Evolutionary conservation across 768 basidiomycete species (phyloP).

Genomic region (Pleurotus sapidus): DNA sequence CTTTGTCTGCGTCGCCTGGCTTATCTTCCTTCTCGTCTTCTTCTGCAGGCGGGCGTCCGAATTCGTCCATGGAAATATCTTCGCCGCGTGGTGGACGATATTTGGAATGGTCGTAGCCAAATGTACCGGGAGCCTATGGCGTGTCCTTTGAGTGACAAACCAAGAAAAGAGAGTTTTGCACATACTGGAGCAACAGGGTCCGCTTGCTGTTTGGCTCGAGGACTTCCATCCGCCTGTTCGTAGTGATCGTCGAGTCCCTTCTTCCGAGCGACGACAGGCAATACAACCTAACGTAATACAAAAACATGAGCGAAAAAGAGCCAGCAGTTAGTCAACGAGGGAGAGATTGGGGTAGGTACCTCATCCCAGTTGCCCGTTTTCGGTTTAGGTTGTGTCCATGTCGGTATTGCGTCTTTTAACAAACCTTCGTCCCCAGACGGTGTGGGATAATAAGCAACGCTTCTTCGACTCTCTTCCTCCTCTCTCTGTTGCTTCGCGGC

Average conservation of each 20-base stretch:
- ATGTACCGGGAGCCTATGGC: constrained; percentile 75
- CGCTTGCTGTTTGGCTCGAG: constrained; percentile 45
- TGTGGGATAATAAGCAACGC: constrained; percentile 68
- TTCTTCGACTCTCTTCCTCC: constrained; percentile 47
- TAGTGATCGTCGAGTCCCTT: constrained; percentile 74
- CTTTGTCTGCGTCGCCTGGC: constrained; percentile 14
- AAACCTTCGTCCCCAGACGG: constrained; percentile 51
- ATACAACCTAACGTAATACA: constrained; percentile 54
- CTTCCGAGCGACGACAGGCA: constrained; percentile 83
- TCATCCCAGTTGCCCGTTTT: constrained; percentile 83
- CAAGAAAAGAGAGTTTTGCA: constrained; percentile 9
- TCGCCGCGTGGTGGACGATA: constrained; percentile 47
- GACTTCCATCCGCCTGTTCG: constrained; percentile 66
- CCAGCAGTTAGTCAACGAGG: constrained; percentile 2
- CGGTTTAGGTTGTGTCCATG: constrained; percentile 74
- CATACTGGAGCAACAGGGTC: constrained; percentile 56
- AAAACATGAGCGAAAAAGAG: background rate
- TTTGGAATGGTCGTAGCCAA: constrained; percentile 75
- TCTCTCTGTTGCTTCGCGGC: constrained; percentile 29
- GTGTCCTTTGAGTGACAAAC: constrained; percentile 3
- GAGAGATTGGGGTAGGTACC: constrained; percentile 33
- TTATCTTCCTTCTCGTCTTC: constrained; percentile 20
- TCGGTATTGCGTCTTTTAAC: constrained; percentile 74
- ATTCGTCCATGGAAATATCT: constrained; percentile 66
- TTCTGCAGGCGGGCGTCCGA: constrained; percentile 41